phyloP scores from a whole-genome alignment of 139 green algal species.

The Micractinium sp. region DNA sequence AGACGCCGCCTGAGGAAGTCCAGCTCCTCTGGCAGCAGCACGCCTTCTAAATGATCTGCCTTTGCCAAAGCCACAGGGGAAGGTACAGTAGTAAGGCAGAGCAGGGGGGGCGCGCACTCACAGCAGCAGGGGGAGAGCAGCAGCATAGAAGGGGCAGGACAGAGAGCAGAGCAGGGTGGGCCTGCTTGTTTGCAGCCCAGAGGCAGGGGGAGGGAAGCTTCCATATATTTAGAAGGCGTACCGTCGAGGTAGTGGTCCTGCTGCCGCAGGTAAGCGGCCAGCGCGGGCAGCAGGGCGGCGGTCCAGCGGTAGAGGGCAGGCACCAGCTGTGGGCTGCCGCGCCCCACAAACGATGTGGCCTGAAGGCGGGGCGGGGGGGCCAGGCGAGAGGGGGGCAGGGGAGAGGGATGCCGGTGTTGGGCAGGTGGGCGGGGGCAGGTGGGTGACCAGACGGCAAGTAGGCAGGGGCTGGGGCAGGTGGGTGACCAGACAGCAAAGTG shows the following conservation, averaged over 20 bases:
- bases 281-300: slow-evolving; percentile 10
- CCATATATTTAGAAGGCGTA: no score
- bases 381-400: neutral
- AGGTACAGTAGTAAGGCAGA: no score
- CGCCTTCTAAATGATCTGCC: neutral
- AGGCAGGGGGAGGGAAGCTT: no score
- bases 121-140: no score
- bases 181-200: no score
- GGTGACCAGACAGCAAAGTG: no score
- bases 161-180: no score
- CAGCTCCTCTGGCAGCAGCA: slow-evolving; percentile 1
- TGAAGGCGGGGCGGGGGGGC: neutral
- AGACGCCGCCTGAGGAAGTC: neutral
- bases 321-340: slow-evolving; percentile 12
- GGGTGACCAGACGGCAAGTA: neutral
- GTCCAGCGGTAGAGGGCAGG: slow-evolving; percentile 20
- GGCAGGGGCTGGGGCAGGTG: no score
- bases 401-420: neutral
- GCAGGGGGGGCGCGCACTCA: no score
- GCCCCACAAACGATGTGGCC: neutral
- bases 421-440: neutral
- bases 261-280: slow-evolving; percentile 16
- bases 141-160: no score
- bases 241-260: neutral
- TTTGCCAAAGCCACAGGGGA: no score